Percentiles rank a stretch among this genome's conserved stretches.
Evolutionary conservation across 208 protist species (phyloP).

Genomic region (Leishmania aethiopica): DNA sequence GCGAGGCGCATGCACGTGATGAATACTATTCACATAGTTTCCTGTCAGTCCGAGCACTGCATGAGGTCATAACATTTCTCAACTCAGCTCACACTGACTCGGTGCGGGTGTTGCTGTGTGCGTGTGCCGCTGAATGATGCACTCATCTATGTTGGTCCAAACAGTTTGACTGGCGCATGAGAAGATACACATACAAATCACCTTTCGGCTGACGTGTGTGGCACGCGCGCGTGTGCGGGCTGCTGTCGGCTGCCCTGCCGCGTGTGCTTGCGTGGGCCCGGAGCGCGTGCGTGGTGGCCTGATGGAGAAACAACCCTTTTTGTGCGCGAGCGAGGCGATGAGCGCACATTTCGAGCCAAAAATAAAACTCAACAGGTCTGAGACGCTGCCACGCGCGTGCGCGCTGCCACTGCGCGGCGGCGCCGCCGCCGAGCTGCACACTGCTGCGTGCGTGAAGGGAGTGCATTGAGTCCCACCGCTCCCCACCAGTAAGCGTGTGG

Average conservation of each 20-base stretch:
- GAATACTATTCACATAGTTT: constrained; percentile 19
- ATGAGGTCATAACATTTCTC: constrained; percentile 14
- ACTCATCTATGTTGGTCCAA: constrained; percentile 36
- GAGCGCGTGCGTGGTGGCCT: constrained; percentile 23
- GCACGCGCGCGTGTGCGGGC: neutral
- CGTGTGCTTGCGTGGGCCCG: too few relatives aligned
- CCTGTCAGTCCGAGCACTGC: constrained; percentile 16
- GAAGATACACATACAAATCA: constrained; percentile 34
- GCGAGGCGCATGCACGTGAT: constrained; percentile 10
- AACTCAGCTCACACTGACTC: constrained; percentile 18
- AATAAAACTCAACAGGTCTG: constrained; percentile 32
- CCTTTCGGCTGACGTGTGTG: constrained; percentile 27
- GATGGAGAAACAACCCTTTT: constrained; percentile 26
- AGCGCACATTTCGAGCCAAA: constrained; percentile 33
- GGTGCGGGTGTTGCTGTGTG: neutral
- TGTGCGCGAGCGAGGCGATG: constrained; percentile 26
- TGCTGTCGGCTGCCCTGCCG: neutral
- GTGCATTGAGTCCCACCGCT: constrained; percentile 31
- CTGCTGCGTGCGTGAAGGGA: constrained; percentile 5
- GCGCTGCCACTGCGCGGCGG: neutral
- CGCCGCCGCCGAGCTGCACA: neutral
- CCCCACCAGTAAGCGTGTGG: constrained; percentile 13
- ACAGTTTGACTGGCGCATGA: constrained; percentile 33
- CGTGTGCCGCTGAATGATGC: constrained; percentile 16
- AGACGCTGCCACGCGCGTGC: constrained; percentile 10